Percentiles rank a stretch among this genome's conserved stretches.
phyloP scores from a whole-genome alignment of 164 flowering plant genomes.

The Warburgia ugandensis region DNA sequence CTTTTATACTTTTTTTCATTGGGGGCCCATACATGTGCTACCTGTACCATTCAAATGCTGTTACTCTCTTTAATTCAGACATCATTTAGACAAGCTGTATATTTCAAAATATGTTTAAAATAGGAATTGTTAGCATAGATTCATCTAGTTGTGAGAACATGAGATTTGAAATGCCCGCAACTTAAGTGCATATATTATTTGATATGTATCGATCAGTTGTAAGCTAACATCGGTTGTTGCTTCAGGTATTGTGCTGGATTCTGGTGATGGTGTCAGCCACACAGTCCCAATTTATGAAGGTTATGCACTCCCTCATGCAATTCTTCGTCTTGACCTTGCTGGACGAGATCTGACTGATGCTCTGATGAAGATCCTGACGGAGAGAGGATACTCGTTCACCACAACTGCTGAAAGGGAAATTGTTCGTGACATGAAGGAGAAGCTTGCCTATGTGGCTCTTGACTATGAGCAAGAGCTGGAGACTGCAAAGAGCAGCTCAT shows the following conservation, averaged over 20 bases:
- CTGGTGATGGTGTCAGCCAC: constrained; percentile 24
- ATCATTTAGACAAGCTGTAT: too few species aligned
- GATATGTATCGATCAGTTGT: too few species aligned
- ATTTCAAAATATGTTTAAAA: too few species aligned
- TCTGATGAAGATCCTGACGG: constrained; percentile 16
- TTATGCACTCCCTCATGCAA: constrained; percentile 19
- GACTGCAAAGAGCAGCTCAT: constrained; percentile 17
- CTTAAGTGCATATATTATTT: too few species aligned
- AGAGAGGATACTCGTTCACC: constrained; percentile 14
- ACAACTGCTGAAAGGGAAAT: constrained; percentile 19
- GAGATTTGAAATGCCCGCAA: too few species aligned
- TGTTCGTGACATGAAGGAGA: constrained; percentile 19
- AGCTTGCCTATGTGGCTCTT: constrained; percentile 20
- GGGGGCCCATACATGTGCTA: too few species aligned
- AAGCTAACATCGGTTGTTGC: too few species aligned
- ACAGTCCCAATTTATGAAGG: constrained; percentile 22
- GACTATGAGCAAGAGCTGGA: constrained; percentile 19
- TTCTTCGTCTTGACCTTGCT: constrained; percentile 18
- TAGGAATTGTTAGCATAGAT: too few species aligned
- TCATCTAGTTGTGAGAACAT: too few species aligned
- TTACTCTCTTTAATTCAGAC: too few species aligned
- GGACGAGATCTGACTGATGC: constrained; percentile 17
- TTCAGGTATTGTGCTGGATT: constrained; percentile 19
- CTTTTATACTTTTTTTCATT: too few species aligned
- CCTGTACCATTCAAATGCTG: too few species aligned